These are phyloP conservation scores for Microbotryum lychnidis-dioicae DNA, from an alignment of 1,284 basidiomycete species.

Conservation along the genomic window DNA sequence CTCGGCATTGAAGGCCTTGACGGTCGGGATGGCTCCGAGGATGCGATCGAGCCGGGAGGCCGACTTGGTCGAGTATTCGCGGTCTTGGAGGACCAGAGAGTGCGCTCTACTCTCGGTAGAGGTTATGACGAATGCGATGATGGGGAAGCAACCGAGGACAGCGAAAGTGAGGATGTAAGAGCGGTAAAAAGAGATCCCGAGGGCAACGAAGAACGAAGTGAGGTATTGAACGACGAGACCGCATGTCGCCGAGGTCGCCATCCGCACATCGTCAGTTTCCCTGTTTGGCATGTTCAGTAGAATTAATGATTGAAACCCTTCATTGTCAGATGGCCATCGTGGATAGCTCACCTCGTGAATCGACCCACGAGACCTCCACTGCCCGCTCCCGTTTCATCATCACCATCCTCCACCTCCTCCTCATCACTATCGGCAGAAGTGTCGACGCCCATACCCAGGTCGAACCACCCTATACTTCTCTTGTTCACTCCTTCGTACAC, in stretches of 20 bases:
- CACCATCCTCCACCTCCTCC: conserved; percentile 43
- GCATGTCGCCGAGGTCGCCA: conserved; percentile 66
- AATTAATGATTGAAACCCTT: too few relatives aligned
- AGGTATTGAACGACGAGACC: conserved; percentile 73
- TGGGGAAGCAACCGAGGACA: conserved; percentile 81
- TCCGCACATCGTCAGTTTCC: conserved; percentile 87
- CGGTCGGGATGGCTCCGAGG: conserved; percentile 70
- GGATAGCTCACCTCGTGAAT: conserved; percentile 56
- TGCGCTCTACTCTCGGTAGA: conserved; percentile 58
- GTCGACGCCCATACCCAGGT: conserved; percentile 63
- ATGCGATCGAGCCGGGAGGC: conserved; percentile 73
- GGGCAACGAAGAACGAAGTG: conserved; percentile 67
- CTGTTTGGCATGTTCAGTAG: conserved; percentile 43
- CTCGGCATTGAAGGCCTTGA: conserved; percentile 91
- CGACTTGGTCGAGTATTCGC: conserved; percentile 58
- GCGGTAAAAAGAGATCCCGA: conserved; percentile 69
- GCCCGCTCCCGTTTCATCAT: conserved; percentile 53
- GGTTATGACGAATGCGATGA: conserved; percentile 65
- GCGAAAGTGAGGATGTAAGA: conserved; percentile 81
- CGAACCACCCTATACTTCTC: conserved; percentile 81
- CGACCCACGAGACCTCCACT: conserved; percentile 91
- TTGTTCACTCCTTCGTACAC: conserved; percentile 63
- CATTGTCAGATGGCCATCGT: too few relatives aligned
- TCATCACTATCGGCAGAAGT: conserved; percentile 42
- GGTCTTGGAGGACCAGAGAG: conserved; percentile 62